phyloP scores from a whole-genome alignment of 2,329 filamentous ascomycete species.

The Aplosporella prunicola region DNA sequence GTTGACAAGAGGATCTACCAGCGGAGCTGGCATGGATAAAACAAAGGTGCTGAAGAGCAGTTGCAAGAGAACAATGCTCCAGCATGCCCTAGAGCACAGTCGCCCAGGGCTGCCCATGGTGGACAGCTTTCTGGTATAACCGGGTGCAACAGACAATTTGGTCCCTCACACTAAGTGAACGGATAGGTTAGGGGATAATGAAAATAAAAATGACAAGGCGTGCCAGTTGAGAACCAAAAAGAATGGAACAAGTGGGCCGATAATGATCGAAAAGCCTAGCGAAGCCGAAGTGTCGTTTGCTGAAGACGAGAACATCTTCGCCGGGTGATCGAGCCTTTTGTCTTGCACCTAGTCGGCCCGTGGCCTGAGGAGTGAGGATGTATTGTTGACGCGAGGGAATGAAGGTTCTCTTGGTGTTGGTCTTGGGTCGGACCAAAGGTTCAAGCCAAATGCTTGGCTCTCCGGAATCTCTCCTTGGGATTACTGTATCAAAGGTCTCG shows the following conservation, averaged over 20 bases:
- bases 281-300: not conserved
- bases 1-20: too few species aligned
- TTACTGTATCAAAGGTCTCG: too few species aligned
- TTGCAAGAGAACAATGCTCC: too few species aligned
- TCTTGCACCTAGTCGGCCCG: not conserved
- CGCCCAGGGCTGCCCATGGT: too few species aligned
- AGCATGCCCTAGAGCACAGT: too few species aligned
- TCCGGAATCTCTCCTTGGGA: too few species aligned
- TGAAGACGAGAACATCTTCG: not conserved
- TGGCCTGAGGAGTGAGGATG: not conserved
- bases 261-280: too few species aligned
- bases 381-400: constrained; percentile 10
- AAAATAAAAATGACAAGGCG: not conserved
- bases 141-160: too few species aligned
- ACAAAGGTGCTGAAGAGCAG: too few species aligned
- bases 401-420: constrained; percentile 1
- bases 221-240: not conserved
- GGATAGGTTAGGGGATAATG: not conserved
- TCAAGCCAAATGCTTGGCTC: constrained; percentile 10
- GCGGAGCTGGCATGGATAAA: too few species aligned
- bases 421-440: constrained; percentile 1
- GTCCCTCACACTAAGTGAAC: too few species aligned
- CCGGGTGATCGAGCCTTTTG: not conserved
- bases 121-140: too few species aligned
- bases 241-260: not conserved